Evolutionary conservation across 2,329 filamentous ascomycete genomes (phyloP).

Genomic region (Escovopsis sp.): DNA sequence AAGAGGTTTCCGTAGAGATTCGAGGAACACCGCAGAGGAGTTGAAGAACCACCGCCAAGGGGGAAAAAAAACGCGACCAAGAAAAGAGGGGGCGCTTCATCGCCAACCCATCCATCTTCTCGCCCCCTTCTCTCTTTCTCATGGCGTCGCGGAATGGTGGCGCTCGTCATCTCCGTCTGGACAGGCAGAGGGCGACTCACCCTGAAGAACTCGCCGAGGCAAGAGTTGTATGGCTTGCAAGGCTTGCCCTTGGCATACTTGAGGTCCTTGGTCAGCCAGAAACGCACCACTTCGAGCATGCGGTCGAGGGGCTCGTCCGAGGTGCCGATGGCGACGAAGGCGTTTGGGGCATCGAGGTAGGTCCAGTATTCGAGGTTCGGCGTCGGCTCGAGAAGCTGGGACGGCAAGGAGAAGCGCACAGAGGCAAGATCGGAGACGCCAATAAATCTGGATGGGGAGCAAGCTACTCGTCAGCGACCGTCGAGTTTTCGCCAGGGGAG

Average conservation of each 20-base stretch:
- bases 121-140: too few relatives aligned
- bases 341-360: constrained; percentile 88
- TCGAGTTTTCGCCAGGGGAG: neutral
- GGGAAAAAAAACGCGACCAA: neutral
- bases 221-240: constrained; percentile 98
- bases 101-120: too few relatives aligned
- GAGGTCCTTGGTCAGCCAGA: constrained; percentile 98
- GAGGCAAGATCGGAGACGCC: constrained; percentile 90
- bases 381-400: constrained; percentile 87
- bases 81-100: too few relatives aligned
- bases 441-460: constrained; percentile 54
- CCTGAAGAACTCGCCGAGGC: constrained; percentile 91
- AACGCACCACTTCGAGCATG: constrained; percentile 86
- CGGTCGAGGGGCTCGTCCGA: constrained; percentile 83
- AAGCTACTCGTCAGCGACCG: too few relatives aligned
- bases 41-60: neutral
- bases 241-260: constrained; percentile 98
- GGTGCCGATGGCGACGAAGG: constrained; percentile 70
- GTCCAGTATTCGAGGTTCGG: constrained; percentile 99
- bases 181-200: constrained; percentile 32
- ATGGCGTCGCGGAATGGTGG: too few relatives aligned
- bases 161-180: too few relatives aligned
- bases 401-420: constrained; percentile 89
- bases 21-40: too few relatives aligned
- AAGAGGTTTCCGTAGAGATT: neutral